Percentiles rank a stretch among this genome's conserved stretches.
These are phyloP conservation scores for Agapanthus africanus DNA, from an alignment of 106 monocot species.

Conservation along the genomic window DNA sequence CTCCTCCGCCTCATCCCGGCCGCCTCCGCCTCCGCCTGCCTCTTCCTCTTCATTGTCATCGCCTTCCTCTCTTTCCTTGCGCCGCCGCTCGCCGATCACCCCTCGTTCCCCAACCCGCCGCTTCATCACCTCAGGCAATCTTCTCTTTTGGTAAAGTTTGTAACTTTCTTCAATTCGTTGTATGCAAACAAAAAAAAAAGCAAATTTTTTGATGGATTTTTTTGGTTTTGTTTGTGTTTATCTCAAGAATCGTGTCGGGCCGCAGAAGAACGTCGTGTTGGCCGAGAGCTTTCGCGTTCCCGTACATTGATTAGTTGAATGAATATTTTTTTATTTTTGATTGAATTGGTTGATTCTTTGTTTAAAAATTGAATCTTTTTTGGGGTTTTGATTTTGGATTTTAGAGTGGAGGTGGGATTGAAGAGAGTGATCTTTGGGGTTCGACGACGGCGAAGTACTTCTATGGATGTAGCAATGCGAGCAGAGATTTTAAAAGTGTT, in stretches of 20 bases:
- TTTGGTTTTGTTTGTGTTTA: not conserved
- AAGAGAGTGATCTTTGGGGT: slow-evolving; percentile 30
- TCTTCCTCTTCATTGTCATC: slow-evolving; percentile 29
- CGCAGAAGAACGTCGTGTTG: slow-evolving; percentile 3
- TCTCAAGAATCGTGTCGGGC: slow-evolving; percentile 10
- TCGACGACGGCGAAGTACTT: slow-evolving; percentile 46
- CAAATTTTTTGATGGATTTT: not conserved
- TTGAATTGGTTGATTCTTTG: not conserved
- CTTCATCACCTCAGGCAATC: not conserved
- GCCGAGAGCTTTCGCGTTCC: slow-evolving; percentile 9
- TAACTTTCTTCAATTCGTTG: slow-evolving; percentile 17
- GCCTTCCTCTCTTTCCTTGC: slow-evolving; percentile 36
- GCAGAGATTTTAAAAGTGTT: slow-evolving; percentile 22
- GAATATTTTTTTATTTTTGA: not conserved
- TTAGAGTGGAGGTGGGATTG: slow-evolving; percentile 7
- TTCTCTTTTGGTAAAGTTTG: slow-evolving; percentile 17
- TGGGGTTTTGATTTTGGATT: slow-evolving; percentile 1
- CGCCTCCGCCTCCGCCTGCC: slow-evolving; percentile 17
- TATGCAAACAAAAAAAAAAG: too few species aligned
- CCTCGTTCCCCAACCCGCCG: slow-evolving; percentile 20
- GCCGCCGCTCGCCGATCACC: slow-evolving; percentile 32
- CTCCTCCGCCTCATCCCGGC: slow-evolving; percentile 9
- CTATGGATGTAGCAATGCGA: slow-evolving; percentile 80
- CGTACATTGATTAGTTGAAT: not conserved
- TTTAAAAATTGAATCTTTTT: not conserved